Conservation (phyloP, 805 yeast genomes). For the Tetrapisispora namnaoensis region DNA sequence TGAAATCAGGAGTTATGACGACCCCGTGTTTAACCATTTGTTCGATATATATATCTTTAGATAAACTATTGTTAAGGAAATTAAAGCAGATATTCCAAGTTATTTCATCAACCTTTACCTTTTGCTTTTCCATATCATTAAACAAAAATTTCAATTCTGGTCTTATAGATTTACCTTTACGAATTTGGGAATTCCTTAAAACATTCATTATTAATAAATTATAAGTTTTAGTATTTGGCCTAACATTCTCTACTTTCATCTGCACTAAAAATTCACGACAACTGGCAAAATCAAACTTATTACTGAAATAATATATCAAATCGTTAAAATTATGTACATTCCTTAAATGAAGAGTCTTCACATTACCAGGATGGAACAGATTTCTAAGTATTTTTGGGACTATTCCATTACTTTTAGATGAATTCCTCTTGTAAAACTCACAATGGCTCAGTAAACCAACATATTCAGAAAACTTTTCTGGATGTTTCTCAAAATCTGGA, state of each 20-base stretch:
- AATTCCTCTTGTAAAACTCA: slow-evolving; percentile 27
- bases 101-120: slow-evolving; percentile 26
- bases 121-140: slow-evolving; percentile 23
- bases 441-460: slow-evolving; percentile 32
- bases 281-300: slow-evolving; percentile 32
- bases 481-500: slow-evolving; percentile 25
- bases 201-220: slow-evolving; percentile 31
- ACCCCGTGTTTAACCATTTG: slow-evolving; percentile 26
- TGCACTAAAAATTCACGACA: slow-evolving; percentile 34
- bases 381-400: slow-evolving; percentile 32
- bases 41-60: slow-evolving; percentile 26
- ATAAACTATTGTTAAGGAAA: slow-evolving; percentile 27
- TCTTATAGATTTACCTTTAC: slow-evolving; percentile 21
- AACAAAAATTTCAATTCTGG: slow-evolving; percentile 25
- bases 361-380: slow-evolving; percentile 33
- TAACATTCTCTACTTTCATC: slow-evolving; percentile 29
- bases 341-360: slow-evolving; percentile 25
- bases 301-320: slow-evolving; percentile 32
- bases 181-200: slow-evolving; percentile 20
- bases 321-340: slow-evolving; percentile 30
- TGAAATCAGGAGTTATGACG: slow-evolving; percentile 24
- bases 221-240: slow-evolving; percentile 32
- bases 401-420: slow-evolving; percentile 32
- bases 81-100: slow-evolving; percentile 33
- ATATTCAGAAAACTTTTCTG: slow-evolving; percentile 25